Percentiles rank a stretch among this genome's conserved stretches.
phyloP scores from a whole-genome alignment of 148 eudicot species.

The Fagopyrum esculentum region DNA sequence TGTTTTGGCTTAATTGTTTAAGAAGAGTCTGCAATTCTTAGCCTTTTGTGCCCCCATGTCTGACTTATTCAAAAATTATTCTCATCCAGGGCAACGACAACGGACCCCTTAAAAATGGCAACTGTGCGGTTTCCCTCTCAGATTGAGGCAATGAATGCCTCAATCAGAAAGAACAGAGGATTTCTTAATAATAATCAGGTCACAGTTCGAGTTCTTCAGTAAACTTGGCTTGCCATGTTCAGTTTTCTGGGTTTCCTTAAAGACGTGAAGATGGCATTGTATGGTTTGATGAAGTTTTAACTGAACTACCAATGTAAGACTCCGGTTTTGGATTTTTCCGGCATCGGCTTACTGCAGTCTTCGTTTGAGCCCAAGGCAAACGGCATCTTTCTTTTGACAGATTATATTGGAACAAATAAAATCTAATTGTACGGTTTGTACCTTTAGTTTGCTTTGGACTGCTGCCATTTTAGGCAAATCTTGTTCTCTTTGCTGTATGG shows the following conservation, averaged over 20 bases:
- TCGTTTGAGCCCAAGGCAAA: not conserved
- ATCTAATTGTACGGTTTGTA: not conserved
- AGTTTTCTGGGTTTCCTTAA: no score
- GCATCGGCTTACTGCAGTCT: not conserved
- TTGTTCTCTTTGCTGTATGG: not conserved
- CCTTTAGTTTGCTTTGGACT: not conserved
- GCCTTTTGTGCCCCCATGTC: not conserved
- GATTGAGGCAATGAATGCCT: constrained; percentile 52
- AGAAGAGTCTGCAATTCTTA: not conserved
- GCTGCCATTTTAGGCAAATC: not conserved
- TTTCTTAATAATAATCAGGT: constrained; percentile 49
- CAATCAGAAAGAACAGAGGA: constrained; percentile 46
- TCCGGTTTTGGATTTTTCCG: not conserved
- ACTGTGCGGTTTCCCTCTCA: constrained; percentile 42
- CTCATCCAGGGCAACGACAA: constrained; percentile 30
- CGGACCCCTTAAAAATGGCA: constrained; percentile 37
- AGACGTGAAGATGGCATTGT: not conserved
- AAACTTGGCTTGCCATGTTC: not conserved
- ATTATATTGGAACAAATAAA: not conserved
- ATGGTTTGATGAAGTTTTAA: not conserved
- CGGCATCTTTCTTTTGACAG: not conserved
- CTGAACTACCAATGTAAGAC: not conserved
- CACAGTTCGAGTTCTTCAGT: constrained; percentile 54
- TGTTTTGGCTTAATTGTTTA: not conserved
- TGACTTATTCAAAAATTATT: not conserved